Base-by-base conservation (phyloP, 805 yeast genomes). In the Candida hungchunana region DNA sequence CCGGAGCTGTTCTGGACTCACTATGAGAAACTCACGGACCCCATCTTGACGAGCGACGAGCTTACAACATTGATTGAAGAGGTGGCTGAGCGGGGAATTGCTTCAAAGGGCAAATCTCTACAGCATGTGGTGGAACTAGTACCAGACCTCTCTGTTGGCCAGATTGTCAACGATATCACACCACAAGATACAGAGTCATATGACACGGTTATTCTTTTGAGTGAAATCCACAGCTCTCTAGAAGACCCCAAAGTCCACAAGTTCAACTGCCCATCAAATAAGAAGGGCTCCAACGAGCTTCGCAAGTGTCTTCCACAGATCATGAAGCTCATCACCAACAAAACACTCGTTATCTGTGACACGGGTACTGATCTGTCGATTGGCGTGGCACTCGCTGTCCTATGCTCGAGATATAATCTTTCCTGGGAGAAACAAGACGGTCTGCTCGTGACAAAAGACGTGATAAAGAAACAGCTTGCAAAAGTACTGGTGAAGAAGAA, bases 271-370 rank as follows among this genome's bases (percentile, higher is more conserved):
- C 51, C 14, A 31, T 38, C 59, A 6, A 66, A 70, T 5, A 86
- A 87, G 50, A 78, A 75, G 39, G 86, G 93, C 0, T 72, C 90
- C 1, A 80, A 79, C 43, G 64, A 64, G 23, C 62, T 86, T 12
- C 60, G 93, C 23, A 53, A 48, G 0, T 35, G 58, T 7, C 56
- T 85, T 2, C 73, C 77, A 0, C 43, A 50, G 3, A 59, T 85
- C 6, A 42, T 72, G 9, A 44, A 58, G 4, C 10, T 37, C 25
- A 26, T 59, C 12, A 47, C 56, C 3, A 5, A 26, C 26, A 30
- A 31, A 17, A 6, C 33, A 16, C 15, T 78, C 16, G 53, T 87
- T 0, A 51, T 79, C 3, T 81, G 90, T 48, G 81, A 77, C 17
- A 60, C 73, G 0, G 89, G 86, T 0, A 63, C 67, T 4, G 95